Evolutionary conservation across 2,329 filamentous ascomycete species (phyloP).

Genomic region (Colletotrichum sp.): DNA sequence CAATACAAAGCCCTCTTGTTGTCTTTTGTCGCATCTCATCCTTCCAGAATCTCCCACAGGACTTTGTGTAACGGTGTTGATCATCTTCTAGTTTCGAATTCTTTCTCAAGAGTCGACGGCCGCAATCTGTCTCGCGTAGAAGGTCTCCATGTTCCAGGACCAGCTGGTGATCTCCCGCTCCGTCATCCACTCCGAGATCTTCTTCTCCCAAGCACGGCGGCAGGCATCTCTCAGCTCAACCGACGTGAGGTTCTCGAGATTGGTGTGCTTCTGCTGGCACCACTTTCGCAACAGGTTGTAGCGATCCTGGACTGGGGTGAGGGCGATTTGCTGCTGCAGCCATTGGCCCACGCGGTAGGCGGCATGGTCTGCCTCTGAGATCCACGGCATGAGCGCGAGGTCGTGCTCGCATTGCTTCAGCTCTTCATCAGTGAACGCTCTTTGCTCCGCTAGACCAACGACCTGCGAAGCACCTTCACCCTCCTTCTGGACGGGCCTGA

Average conservation of each 20-base stretch:
- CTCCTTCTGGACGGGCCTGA: not conserved
- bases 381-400: not conserved
- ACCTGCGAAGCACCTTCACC: not conserved
- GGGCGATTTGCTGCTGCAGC: not conserved
- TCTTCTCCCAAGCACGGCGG: not conserved
- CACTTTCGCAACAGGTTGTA: not conserved
- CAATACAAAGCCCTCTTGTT: not conserved
- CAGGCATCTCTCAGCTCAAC: not conserved
- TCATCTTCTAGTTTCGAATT: not conserved
- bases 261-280: not conserved
- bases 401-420: not conserved
- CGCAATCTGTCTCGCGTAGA: not conserved
- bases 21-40: not conserved
- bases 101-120: not conserved
- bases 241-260: not conserved
- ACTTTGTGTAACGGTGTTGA: not conserved
- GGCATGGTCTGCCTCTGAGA: not conserved
- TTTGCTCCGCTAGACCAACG: not conserved
- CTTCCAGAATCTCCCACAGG: not conserved
- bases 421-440: fast-evolving
- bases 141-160: not conserved
- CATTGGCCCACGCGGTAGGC: not conserved
- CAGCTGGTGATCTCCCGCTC: not conserved
- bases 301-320: not conserved
- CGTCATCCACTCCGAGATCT: not conserved